Evolutionary conservation across 2,329 filamentous ascomycete genomes (phyloP), one percentile per base, ranked within the genome.

Genomic region (Fusarium cyanostomum): DNA sequence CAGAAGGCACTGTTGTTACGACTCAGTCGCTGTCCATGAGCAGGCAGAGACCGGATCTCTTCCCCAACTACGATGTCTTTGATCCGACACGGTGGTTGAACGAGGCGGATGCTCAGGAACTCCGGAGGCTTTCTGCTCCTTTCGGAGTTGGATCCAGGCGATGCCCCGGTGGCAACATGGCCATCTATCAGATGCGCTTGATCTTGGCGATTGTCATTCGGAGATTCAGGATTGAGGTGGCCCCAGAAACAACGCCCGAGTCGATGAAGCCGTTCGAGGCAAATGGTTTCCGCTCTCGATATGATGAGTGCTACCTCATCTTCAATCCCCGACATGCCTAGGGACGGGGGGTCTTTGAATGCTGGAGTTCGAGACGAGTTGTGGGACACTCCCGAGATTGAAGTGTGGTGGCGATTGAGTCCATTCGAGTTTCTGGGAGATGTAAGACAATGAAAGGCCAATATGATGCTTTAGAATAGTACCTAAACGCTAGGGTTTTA

Each of bases 21-120:
- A 66, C 62, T 12, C 59, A 63, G 52, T 63, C 63, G 13, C 53
- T 66, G 21, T 66, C 63, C 3, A 33, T 66, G 52, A 66, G 59
- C 30, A 48, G 63, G 12, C 63, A 66, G 53, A 30, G 63, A 34
- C 63, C 56, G 7, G 63, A 63, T 37, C 44, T 66, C 12, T 63
- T 66, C 45, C 56, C 63, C 13, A 54, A 56, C 50, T 62, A 53
- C 53, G 53, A 63, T 24, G 51, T 42, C 35, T 66, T 48, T 48
- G 53, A 66, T 28, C 63, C 63, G 3, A 41, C 15, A 18, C 59
- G 63, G 4, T 63, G 59, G 63, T 44, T 63, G 18, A 52, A 57
- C 26, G 46, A 52, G 13, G 15, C 21, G 21, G 21, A 21, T 21
- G 21, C 21, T 21, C 21, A 21, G 6, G 21, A 21, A 6, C 21